phyloP scores from a whole-genome alignment of 345 rosid species.

The Eutrema heterophyllum region DNA sequence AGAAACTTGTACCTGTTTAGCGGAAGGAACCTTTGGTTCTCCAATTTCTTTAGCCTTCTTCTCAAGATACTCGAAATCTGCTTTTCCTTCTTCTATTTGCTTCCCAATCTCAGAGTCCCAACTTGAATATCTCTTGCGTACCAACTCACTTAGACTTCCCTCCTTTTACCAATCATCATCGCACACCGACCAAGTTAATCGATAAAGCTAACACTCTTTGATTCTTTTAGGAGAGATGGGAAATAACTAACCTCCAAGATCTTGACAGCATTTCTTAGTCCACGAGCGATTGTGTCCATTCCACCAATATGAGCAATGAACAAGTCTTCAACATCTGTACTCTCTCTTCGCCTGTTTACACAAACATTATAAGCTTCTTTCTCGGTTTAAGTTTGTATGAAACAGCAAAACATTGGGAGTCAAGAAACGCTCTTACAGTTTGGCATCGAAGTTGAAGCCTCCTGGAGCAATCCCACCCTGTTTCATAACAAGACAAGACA shows the following conservation, averaged over 20 bases:
- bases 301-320: slow-evolving; percentile 86
- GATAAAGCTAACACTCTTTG: neutral
- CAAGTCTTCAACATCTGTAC: slow-evolving; percentile 90
- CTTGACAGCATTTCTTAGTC: slow-evolving; percentile 77
- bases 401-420: neutral
- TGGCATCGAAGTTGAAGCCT: slow-evolving; percentile 97
- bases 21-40: slow-evolving; percentile 84
- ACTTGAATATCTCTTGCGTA: slow-evolving; percentile 64
- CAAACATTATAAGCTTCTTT: neutral
- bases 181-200: neutral
- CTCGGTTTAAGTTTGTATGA: neutral
- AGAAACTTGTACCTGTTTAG: slow-evolving; percentile 68
- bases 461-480: slow-evolving; percentile 96
- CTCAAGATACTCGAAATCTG: slow-evolving; percentile 81
- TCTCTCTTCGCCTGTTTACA: slow-evolving; percentile 74
- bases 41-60: slow-evolving; percentile 83
- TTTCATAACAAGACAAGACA: neutral
- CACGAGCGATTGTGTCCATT: slow-evolving; percentile 94
- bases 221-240: neutral
- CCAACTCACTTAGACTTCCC: slow-evolving; percentile 62
- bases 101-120: slow-evolving; percentile 69
- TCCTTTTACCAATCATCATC: slow-evolving; percentile 40
- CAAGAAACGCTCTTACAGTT: slow-evolving; percentile 49
- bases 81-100: slow-evolving; percentile 76
- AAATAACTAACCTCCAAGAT: slow-evolving; percentile 55